A percentile compares a stretch with the other conserved stretches of the same genome.
Conservation (phyloP, 2,329 filamentous ascomycete genomes). For the Fusarium sp. region DNA sequence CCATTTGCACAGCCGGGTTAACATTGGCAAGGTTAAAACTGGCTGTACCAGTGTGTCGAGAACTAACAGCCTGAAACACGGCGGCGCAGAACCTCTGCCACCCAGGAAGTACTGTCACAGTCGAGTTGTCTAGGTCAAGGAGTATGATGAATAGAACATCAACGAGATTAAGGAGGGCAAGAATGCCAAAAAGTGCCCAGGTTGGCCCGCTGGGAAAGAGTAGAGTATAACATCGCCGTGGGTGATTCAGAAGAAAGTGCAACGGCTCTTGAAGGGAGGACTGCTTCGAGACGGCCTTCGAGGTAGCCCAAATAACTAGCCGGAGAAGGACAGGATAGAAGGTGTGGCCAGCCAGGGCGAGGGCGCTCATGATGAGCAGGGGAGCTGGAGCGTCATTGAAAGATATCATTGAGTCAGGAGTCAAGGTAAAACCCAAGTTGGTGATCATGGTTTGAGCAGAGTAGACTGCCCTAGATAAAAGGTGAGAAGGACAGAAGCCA, state of each 20-base stretch:
- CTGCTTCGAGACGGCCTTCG: slow-evolving; percentile 54
- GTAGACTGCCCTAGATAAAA: slow-evolving; percentile 55
- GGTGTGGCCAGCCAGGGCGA: slow-evolving; percentile 64
- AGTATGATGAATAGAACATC: slow-evolving; percentile 65
- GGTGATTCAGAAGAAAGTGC: slow-evolving; percentile 69
- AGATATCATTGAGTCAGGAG: slow-evolving; percentile 63
- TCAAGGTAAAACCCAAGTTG: slow-evolving; percentile 65
- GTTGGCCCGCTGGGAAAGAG: slow-evolving; percentile 69
- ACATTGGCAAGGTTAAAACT: slow-evolving; percentile 61
- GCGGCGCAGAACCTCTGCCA: slow-evolving; percentile 63
- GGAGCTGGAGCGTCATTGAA: slow-evolving; percentile 56
- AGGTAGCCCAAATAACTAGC: slow-evolving; percentile 66
- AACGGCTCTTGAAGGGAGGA: slow-evolving; percentile 56
- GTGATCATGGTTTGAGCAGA: slow-evolving; percentile 61
- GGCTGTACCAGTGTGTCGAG: slow-evolving; percentile 58
- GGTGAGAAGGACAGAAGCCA: background rate
- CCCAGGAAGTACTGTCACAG: slow-evolving; percentile 56
- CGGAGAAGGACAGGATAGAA: slow-evolving; percentile 68
- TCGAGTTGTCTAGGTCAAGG: slow-evolving; percentile 61
- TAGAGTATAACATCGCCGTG: slow-evolving; percentile 69
- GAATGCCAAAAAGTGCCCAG: slow-evolving; percentile 63
- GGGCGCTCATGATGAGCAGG: slow-evolving; percentile 58
- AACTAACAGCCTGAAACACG: slow-evolving; percentile 66
- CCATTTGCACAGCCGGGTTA: slow-evolving; percentile 65
- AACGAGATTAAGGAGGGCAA: slow-evolving; percentile 62